Base-by-base conservation (phyloP, 2,329 filamentous ascomycete genomes). In the Claviceps digitariae region DNA sequence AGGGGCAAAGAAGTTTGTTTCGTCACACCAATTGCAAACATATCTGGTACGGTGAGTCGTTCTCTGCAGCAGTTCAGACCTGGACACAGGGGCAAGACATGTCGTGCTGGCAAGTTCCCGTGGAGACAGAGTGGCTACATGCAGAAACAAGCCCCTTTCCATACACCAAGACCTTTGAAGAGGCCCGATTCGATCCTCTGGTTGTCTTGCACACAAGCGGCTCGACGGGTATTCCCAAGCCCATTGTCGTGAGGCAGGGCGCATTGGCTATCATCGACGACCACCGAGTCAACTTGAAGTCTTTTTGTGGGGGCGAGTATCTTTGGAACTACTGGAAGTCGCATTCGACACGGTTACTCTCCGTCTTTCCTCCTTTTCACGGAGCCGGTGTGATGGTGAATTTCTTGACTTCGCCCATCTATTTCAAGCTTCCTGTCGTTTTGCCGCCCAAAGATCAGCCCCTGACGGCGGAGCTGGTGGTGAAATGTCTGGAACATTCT, bases 1-100 rank as follows among this genome's bases (percentile, higher is more conserved):
- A 58, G 41, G 54, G 51, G 5, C 44, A 56, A 12, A 9, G 52
- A 1, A 70, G 68, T 38, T 66, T 77, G 0, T 71, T 76, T 38
- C 64, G 73, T 34, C 63, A 62, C 25, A 73, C 73, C 0, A 61
- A 72, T 52, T 76, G 73, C 60, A 62, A 65, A 44, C 58, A 64
- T n/a, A 36, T 76, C 20, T 64, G 61, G 45, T 71, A 63, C 29
- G 55, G 57, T 13, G 51, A 52, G 4, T 54, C 56, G 6, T 57
- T 55, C 34, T 36, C 48, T 8, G 44, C 52, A 12, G 52, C 51
- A 7, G 51, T 59, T 10, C 47, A 54, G 5, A 44, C 55, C 2
- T 61, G 58, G 59, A 47, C 55, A 12, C 41, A 51, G 1, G 47
- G 51, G 25, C 48, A 44, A 12, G 51, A 67, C 0, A 72, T 76